Evolutionary conservation across 2,329 filamentous ascomycete genomes (phyloP), one percentile per base, ranked within the genome.

Genomic region (Tothia fuscella): DNA sequence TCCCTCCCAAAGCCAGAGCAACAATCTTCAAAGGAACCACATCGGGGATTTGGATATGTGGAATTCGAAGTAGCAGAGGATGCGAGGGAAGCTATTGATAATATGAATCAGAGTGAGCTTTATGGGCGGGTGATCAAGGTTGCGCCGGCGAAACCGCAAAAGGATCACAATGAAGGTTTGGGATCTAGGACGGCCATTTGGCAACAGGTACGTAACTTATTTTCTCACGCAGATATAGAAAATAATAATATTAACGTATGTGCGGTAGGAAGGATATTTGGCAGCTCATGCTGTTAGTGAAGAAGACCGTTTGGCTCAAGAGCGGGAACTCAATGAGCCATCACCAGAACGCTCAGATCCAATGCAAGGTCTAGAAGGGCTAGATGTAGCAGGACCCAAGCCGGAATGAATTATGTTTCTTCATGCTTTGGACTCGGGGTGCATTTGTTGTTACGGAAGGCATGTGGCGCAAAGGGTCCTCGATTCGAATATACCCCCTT

Each of bases 101-200:
- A 98, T 58, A 96, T 98, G 89, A 86, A 98, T 58, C 87, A 94
- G 59, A 82, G 88, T 46, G 89, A 96, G 64, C 74, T 98, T 34
- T 96, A 89, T 58, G 93, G 91, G 9, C 77, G 85, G 46, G 80
- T 91, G 12, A 81, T 98, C 59, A 94, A 88, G 60, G 89, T 96
- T 39, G 88, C 86, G 33, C 75, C 82, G 42, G 93, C 93, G 32
- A 98, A 94, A 62, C 78, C 85, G 24, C 86, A 91, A 48, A 95
- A 94, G 68, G 85, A 85, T 52, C 75, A 78, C 38, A 83, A 83
- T 41, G 86, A 93, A 58, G 87, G 88, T 1, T 61, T 98, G 33
- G 88, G 89, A 19, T 93, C 86, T 66, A 93, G 87, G 63, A 94
- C 82, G 33, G 93, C 91, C 22, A 71, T 98, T 36, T 98, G 91